A percentile compares a stretch with the other conserved stretches of the same genome.
phyloP scores from a whole-genome alignment of 768 basidiomycete genomes.

The Russula compacta region DNA sequence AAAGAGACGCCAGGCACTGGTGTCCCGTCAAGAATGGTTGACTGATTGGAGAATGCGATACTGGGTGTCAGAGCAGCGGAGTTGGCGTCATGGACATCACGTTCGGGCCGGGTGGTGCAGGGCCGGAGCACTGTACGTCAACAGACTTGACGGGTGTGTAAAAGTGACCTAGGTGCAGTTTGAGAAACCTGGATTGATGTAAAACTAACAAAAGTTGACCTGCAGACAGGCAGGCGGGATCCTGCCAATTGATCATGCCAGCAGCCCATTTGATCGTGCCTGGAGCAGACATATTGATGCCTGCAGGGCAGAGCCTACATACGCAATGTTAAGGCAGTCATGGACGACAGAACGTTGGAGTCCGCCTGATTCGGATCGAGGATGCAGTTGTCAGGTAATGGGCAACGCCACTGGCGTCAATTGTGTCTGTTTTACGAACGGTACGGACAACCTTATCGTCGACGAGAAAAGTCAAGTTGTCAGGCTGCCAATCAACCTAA shows the following conservation, averaged over 20 bases:
- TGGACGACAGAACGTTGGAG: not conserved
- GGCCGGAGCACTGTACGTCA: constrained; percentile 53
- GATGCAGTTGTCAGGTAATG: constrained; percentile 73
- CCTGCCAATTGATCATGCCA: too few species aligned
- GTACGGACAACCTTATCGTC: constrained; percentile 68
- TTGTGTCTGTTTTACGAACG: constrained; percentile 49
- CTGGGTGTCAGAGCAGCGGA: constrained; percentile 41
- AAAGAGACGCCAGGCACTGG: constrained; percentile 8
- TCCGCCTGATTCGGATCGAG: constrained; percentile 69
- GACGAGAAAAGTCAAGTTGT: constrained; percentile 53
- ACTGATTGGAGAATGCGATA: constrained; percentile 50
- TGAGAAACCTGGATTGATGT: not conserved
- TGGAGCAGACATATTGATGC: constrained; percentile 45
- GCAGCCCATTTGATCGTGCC: constrained; percentile 79
- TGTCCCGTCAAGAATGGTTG: constrained; percentile 45
- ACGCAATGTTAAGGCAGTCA: not conserved
- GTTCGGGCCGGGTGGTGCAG: constrained; percentile 33
- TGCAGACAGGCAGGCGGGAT: too few species aligned
- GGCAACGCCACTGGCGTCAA: constrained; percentile 44
- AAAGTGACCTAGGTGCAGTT: constrained; percentile 46
- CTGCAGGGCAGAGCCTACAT: constrained; percentile 69
- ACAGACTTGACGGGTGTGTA: constrained; percentile 56
- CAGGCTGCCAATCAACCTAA: constrained; percentile 83
- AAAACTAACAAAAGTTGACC: too few species aligned
- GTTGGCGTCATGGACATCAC: constrained; percentile 53